Conservation (phyloP, 768 basidiomycete genomes). For the Termitomyces sp. region DNA sequence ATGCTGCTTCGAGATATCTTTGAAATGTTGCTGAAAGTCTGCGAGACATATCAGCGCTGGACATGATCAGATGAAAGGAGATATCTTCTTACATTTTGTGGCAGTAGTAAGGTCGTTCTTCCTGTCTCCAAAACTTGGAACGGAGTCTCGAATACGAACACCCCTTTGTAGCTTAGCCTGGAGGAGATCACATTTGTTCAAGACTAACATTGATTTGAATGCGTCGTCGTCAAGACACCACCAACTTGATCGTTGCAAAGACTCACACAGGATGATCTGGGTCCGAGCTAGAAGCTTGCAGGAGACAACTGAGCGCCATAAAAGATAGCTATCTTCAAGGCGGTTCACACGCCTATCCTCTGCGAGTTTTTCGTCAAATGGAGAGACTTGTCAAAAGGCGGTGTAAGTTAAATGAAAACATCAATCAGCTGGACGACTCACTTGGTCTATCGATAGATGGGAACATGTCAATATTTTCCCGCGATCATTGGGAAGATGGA, state of each 20-base stretch:
- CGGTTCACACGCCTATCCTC: constrained; percentile 70
- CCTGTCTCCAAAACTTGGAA: constrained; percentile 70
- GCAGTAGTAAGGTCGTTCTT: constrained; percentile 67
- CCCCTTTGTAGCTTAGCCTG: constrained; percentile 70
- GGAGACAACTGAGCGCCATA: constrained; percentile 72
- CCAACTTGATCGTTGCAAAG: not conserved
- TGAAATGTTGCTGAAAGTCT: constrained; percentile 83
- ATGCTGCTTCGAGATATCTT: constrained; percentile 58
- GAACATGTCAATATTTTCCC: not conserved
- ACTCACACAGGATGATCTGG: constrained; percentile 47
- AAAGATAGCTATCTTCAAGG: constrained; percentile 68
- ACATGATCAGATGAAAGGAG: not conserved
- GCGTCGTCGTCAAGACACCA: not conserved
- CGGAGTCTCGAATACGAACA: constrained; percentile 57
- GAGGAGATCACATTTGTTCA: constrained; percentile 71
- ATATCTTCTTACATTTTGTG: constrained; percentile 48
- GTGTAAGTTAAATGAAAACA: constrained; percentile 12
- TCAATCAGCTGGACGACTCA: constrained; percentile 18
- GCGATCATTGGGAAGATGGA: not conserved
- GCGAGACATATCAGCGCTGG: constrained; percentile 1
- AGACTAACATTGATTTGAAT: constrained; percentile 28
- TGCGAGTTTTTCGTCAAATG: constrained; percentile 75
- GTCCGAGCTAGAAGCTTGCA: constrained; percentile 59
- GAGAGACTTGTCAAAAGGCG: constrained; percentile 45
- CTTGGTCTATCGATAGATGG: constrained; percentile 30